Percentiles rank a stretch among this genome's conserved stretches.
Evolutionary conservation across 192 early-diverging fungal species (phyloP).

Genomic region (Coemansia sp.): DNA sequence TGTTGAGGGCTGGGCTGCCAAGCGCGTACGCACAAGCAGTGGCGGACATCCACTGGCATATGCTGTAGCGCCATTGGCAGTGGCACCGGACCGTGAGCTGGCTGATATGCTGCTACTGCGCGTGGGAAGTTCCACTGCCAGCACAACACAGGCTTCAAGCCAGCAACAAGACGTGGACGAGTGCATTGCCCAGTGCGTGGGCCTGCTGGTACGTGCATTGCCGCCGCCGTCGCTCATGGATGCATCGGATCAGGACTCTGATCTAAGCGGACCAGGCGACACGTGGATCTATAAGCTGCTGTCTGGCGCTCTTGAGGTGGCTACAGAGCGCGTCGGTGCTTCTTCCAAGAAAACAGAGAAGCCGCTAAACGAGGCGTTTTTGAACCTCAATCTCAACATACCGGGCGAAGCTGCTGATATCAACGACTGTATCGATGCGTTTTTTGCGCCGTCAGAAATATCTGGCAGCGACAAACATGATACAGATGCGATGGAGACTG

Average conservation of each 20-base stretch:
- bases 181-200: constrained; percentile 69
- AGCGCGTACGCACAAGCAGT: constrained; percentile 19
- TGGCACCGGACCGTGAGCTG: constrained; percentile 59
- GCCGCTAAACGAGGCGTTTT: constrained; percentile 27
- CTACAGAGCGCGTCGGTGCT: not conserved
- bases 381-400: constrained; percentile 44
- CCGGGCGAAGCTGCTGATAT: constrained; percentile 28
- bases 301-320: constrained; percentile 29
- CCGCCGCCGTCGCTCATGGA: constrained; percentile 24
- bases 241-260: constrained; percentile 9
- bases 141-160: not conserved
- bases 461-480: not conserved
- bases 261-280: constrained; percentile 11
- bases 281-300: constrained; percentile 47
- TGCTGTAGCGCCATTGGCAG: constrained; percentile 26
- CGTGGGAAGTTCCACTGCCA: constrained; percentile 23
- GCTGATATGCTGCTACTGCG: constrained; percentile 62
- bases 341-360: not conserved
- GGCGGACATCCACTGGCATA: constrained; percentile 47
- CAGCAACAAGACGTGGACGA: constrained; percentile 77
- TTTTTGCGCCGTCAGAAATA: constrained; percentile 39
- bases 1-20: constrained; percentile 32
- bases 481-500: constrained; percentile 16
- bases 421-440: constrained; percentile 44
- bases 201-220: constrained; percentile 62